These are phyloP conservation scores for Clathrospora elynae DNA, from an alignment of 2,329 filamentous ascomycete genomes.

Conservation along the genomic window DNA sequence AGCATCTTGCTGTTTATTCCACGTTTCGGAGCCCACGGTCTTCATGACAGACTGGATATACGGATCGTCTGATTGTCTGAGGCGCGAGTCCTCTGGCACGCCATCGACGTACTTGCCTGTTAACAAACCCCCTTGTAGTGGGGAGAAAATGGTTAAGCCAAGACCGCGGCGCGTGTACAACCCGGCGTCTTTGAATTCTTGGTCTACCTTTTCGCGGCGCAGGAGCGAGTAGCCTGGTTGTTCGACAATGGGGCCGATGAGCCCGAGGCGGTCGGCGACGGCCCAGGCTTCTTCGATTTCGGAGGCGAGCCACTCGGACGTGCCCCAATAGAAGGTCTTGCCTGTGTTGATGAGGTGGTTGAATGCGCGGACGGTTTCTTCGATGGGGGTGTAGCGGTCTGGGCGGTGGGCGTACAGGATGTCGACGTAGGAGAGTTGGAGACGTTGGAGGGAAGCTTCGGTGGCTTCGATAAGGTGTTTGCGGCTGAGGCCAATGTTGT, in stretches of 20 bases:
- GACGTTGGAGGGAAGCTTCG: constrained; percentile 62
- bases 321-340: constrained; percentile 71
- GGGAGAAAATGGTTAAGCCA: constrained; percentile 61
- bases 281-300: constrained; percentile 65
- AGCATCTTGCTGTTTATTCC: constrained; percentile 63
- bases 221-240: constrained; percentile 64
- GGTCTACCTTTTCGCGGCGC: constrained; percentile 62
- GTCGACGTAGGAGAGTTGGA: constrained; percentile 67
- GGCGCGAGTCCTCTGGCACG: constrained; percentile 62
- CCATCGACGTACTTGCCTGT: constrained; percentile 68
- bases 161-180: constrained; percentile 60
- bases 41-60: constrained; percentile 55
- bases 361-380: constrained; percentile 72
- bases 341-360: constrained; percentile 71
- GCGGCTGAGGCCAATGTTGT: constrained; percentile 69
- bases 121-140: constrained; percentile 61
- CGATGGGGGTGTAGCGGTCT: constrained; percentile 70
- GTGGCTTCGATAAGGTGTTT: constrained; percentile 74
- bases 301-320: constrained; percentile 63
- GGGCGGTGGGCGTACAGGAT: constrained; percentile 72
- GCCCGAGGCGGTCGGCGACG: constrained; percentile 63
- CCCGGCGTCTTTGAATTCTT: constrained; percentile 60
- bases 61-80: constrained; percentile 61
- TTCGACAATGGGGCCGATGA: constrained; percentile 60
- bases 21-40: constrained; percentile 55